These are phyloP conservation scores for Penicillium alfredii DNA, from an alignment of 495 filamentous ascomycete genomes.

Conservation along the genomic window DNA sequence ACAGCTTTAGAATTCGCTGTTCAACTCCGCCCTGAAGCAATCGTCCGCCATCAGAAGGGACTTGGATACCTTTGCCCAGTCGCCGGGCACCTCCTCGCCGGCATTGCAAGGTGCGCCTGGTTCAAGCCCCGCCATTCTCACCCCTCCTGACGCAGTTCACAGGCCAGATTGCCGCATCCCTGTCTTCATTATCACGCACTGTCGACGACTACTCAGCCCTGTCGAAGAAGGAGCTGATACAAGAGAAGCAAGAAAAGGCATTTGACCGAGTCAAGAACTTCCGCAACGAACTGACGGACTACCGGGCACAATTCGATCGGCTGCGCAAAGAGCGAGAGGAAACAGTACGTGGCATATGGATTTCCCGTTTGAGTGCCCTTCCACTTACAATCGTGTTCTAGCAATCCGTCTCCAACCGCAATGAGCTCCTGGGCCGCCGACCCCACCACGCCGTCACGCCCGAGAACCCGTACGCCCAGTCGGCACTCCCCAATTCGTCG, in stretches of 20 bases:
- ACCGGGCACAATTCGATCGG: conserved; percentile 65
- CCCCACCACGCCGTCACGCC: conserved; percentile 82
- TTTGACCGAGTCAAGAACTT: conserved; percentile 81
- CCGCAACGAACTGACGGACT: conserved; percentile 72
- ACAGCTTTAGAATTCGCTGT: conserved; percentile 67
- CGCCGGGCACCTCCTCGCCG: conserved; percentile 53
- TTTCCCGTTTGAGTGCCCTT: neutral
- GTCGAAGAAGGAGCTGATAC: conserved; percentile 79
- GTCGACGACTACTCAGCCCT: conserved; percentile 87
- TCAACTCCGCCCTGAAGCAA: conserved; percentile 95
- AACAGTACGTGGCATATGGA: conserved; percentile 38
- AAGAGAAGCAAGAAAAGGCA: conserved; percentile 85
- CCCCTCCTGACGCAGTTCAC: too few species aligned
- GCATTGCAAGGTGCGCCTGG: conserved; percentile 56
- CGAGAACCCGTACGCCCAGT: conserved; percentile 87
- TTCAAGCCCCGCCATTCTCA: too few species aligned
- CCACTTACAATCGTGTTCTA: conserved; percentile 22
- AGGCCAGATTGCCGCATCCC: conserved; percentile 77
- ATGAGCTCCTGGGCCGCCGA: conserved; percentile 83
- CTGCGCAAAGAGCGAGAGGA: conserved; percentile 74
- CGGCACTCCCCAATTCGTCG: conserved; percentile 37
- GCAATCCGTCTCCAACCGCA: conserved; percentile 65
- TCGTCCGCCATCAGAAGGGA: conserved; percentile 80
- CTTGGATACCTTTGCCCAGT: conserved; percentile 65
- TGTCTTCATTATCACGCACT: conserved; percentile 84